Percentiles rank a stretch among this genome's conserved stretches.
phyloP scores from a whole-genome alignment of 306 rosid species.

The Bauhinia variegata region DNA sequence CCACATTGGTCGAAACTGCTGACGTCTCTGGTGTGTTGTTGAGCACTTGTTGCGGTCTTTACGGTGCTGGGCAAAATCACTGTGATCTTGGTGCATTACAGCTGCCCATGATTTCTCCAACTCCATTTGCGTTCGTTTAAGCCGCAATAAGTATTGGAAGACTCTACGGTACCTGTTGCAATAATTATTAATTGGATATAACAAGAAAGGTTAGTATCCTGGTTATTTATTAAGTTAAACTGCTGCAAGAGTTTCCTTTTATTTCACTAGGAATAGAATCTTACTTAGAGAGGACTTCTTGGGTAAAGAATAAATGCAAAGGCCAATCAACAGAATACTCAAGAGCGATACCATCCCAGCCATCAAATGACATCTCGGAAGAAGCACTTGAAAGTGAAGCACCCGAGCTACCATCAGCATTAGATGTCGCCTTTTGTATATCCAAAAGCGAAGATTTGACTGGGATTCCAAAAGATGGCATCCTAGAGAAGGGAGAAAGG shows the following conservation, averaged over 20 bases:
- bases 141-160: slow-evolving; percentile 86
- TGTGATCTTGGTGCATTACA: slow-evolving; percentile 89
- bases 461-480: slow-evolving; percentile 86
- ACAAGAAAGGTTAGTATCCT: slow-evolving; percentile 23
- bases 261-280: slow-evolving; percentile 32
- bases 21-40: slow-evolving; percentile 58
- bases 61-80: slow-evolving; percentile 67
- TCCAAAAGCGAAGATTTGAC: slow-evolving; percentile 74
- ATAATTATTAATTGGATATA: slow-evolving; percentile 24
- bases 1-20: slow-evolving; percentile 84
- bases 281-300: slow-evolving; percentile 95
- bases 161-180: slow-evolving; percentile 76
- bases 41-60: slow-evolving; percentile 57
- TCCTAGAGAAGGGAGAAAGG: slow-evolving; percentile 55
- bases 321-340: slow-evolving; percentile 98
- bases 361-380: slow-evolving; percentile 74
- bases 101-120: slow-evolving; percentile 97
- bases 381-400: slow-evolving; percentile 58
- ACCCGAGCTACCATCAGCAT: slow-evolving; percentile 54
- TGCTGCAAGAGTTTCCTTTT: too few species aligned
- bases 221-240: slow-evolving; percentile 18
- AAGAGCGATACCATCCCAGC: slow-evolving; percentile 97
- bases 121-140: slow-evolving; percentile 95
- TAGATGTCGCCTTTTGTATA: slow-evolving; percentile 54
- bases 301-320: slow-evolving; percentile 90